Conservation (phyloP, 192 early-diverging fungal species). For the Gigaspora rosea region DNA sequence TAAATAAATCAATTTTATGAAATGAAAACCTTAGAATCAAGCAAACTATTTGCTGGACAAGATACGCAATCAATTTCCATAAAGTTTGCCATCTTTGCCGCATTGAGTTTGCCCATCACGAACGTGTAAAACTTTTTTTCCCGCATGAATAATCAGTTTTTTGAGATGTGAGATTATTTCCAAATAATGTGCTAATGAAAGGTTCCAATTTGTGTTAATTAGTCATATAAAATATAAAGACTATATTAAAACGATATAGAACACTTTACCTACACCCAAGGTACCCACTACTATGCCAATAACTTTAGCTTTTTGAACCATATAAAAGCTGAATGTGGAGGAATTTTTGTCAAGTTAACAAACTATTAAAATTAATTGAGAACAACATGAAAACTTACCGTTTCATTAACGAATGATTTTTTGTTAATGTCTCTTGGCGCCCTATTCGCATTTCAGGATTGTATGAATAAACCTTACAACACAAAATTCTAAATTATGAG, state of each 20-base stretch:
- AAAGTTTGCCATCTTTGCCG: slow-evolving; percentile 96
- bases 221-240: neutral
- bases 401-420: slow-evolving; percentile 61
- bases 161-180: slow-evolving; percentile 82
- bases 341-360: neutral
- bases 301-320: slow-evolving; percentile 90
- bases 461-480: slow-evolving; percentile 62
- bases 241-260: neutral
- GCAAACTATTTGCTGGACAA: slow-evolving; percentile 92
- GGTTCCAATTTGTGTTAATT: neutral
- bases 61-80: slow-evolving; percentile 92
- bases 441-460: slow-evolving; percentile 58
- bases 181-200: slow-evolving; percentile 70
- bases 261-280: slow-evolving; percentile 79
- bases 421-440: slow-evolving; percentile 57
- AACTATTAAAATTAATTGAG: too few relatives aligned
- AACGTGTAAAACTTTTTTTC: slow-evolving; percentile 86
- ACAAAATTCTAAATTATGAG: neutral
- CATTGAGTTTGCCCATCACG: slow-evolving; percentile 92
- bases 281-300: slow-evolving; percentile 97
- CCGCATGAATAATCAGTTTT: slow-evolving; percentile 64
- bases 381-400: slow-evolving; percentile 38
- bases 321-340: slow-evolving; percentile 58
- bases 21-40: slow-evolving; percentile 66
- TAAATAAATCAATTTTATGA: neutral